These are phyloP conservation scores for Panellus pusillus DNA, from an alignment of 768 basidiomycete genomes.

Conservation along the genomic window DNA sequence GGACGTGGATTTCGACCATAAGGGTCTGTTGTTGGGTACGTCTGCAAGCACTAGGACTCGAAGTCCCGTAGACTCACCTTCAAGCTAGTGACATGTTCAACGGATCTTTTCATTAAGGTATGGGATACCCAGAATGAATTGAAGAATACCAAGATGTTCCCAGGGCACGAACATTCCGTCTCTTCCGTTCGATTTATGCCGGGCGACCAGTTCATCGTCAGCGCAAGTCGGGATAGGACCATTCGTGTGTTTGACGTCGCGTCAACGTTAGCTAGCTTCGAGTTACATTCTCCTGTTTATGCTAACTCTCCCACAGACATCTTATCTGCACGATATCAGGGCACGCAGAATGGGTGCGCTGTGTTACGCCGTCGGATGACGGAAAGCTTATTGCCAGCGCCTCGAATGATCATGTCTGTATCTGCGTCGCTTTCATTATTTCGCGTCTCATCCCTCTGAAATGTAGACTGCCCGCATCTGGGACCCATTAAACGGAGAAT, in stretches of 20 bases:
- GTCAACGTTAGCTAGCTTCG: conserved; percentile 60
- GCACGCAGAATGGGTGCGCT: conserved; percentile 86
- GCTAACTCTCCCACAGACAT: conserved; percentile 47
- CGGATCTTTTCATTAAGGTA: conserved; percentile 88
- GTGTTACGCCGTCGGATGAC: conserved; percentile 63
- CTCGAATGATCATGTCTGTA: conserved; percentile 81
- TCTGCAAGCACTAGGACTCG: conserved; percentile 4
- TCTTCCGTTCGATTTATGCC: conserved; percentile 86
- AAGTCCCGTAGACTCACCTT: background rate
- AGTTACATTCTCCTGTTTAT: conserved; percentile 3
- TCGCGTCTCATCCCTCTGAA: background rate
- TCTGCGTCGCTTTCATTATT: conserved; percentile 3
- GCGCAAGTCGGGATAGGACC: conserved; percentile 84
- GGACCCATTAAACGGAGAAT: conserved; percentile 72
- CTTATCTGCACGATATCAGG: conserved; percentile 73
- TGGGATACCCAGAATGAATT: conserved; percentile 92
- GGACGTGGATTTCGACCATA: conserved; percentile 87
- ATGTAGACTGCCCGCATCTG: conserved; percentile 74
- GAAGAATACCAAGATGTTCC: conserved; percentile 83
- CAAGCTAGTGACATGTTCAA: conserved; percentile 64
- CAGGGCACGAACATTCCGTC: conserved; percentile 90
- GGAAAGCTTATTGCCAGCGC: conserved; percentile 75
- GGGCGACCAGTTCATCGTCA: conserved; percentile 79
- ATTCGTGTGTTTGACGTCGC: conserved; percentile 87
- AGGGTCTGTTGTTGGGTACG: conserved; percentile 79